phyloP scores from a whole-genome alignment of 139 green algal genomes.

The Asterochloris erici region DNA sequence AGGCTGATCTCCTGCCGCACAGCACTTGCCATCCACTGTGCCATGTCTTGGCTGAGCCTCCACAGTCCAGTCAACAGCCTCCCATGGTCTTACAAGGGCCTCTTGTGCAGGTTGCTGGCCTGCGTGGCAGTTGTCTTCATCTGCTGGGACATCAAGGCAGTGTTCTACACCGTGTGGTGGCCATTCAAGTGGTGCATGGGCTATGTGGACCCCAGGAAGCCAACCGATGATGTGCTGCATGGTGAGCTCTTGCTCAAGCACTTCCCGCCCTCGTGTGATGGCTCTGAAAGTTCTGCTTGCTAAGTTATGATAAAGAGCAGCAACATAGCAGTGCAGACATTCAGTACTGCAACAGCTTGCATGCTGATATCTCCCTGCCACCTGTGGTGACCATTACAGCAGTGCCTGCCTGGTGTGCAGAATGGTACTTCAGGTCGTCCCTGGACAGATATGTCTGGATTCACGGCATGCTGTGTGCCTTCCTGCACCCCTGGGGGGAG shows the following conservation, averaged over 20 bases:
- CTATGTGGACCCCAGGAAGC: constrained; percentile 84
- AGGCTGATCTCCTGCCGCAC: too few species aligned
- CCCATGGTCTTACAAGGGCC: too few species aligned
- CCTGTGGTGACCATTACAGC: not conserved
- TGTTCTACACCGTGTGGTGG: constrained; percentile 86
- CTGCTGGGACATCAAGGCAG: constrained; percentile 83
- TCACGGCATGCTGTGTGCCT: constrained; percentile 92
- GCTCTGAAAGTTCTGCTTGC: too few species aligned
- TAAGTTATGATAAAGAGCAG: not conserved
- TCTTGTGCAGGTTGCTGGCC: constrained; percentile 35
- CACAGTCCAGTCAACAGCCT: too few species aligned
- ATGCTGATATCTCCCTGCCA: not conserved
- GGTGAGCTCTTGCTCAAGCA: constrained; percentile 40
- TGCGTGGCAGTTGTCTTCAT: constrained; percentile 62
- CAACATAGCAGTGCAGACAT: not conserved
- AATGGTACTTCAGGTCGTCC: constrained; percentile 90
- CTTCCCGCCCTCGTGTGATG: not conserved
- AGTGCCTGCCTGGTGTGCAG: constrained; percentile 34
- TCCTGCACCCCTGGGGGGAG: constrained; percentile 59
- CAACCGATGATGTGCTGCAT: constrained; percentile 65
- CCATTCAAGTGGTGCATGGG: constrained; percentile 80
- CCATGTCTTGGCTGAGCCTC: too few species aligned
- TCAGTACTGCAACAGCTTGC: not conserved
- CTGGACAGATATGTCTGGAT: constrained; percentile 97
- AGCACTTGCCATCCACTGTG: too few species aligned